A percentile compares a stretch with the other conserved stretches of the same genome.
phyloP scores from a whole-genome alignment of 805 yeast genomes.

The Novakomyces olei region DNA sequence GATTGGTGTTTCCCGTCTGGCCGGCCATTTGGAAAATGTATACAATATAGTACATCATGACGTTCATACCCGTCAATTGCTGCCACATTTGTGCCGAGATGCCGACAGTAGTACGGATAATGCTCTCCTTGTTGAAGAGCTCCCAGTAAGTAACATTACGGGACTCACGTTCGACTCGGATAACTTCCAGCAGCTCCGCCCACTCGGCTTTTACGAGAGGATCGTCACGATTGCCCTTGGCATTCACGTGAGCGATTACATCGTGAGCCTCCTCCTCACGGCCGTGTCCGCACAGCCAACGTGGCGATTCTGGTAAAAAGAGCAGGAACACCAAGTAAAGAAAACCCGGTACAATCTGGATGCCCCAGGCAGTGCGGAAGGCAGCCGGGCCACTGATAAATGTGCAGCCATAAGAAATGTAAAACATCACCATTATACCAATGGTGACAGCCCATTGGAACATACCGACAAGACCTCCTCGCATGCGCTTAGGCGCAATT shows the following conservation, averaged over 20 bases:
- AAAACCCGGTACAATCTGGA: slow-evolving; percentile 71
- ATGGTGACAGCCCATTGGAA: slow-evolving; percentile 82
- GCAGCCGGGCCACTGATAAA: slow-evolving; percentile 52
- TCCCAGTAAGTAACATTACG: slow-evolving; percentile 10
- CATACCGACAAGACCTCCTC: slow-evolving; percentile 77
- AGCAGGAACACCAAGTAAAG: slow-evolving; percentile 53
- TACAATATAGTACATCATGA: slow-evolving; percentile 84
- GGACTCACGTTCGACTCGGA: slow-evolving; percentile 10
- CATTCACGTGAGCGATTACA: slow-evolving; percentile 43
- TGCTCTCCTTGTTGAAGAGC: slow-evolving; percentile 16
- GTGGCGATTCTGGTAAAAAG: slow-evolving; percentile 89
- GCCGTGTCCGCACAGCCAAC: slow-evolving; percentile 60
- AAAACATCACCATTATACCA: slow-evolving; percentile 48
- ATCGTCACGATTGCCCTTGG: slow-evolving; percentile 1
- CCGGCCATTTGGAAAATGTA: slow-evolving; percentile 86
- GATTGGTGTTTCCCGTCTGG: slow-evolving; percentile 64
- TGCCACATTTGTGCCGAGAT: slow-evolving; percentile 84
- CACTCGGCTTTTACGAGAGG: slow-evolving; percentile 7
- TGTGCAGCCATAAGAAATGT: slow-evolving; percentile 87
- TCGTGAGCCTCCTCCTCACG: slow-evolving; percentile 38
- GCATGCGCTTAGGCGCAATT: slow-evolving; percentile 62
- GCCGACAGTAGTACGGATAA: slow-evolving; percentile 49
- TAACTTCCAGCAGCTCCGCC: slow-evolving; percentile 6
- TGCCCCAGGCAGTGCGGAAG: slow-evolving; percentile 82
- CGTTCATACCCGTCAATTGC: slow-evolving; percentile 91